Percentiles rank a stretch among this genome's conserved stretches.
Conservation (phyloP, 805 yeast genomes). For the Nakazawaea wyomingensis region DNA sequence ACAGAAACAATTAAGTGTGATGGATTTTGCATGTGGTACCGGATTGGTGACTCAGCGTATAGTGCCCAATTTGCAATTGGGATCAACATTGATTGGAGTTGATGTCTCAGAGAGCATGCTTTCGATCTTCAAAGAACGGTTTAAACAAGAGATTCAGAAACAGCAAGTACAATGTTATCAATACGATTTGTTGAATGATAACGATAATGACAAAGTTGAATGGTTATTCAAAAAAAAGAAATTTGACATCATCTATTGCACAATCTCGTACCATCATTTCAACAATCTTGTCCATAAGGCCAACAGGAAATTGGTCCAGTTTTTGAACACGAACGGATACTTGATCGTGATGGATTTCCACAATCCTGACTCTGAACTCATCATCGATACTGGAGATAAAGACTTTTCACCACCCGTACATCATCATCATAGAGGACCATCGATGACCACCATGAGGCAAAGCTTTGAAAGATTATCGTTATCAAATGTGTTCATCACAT, state of each 20-base stretch:
- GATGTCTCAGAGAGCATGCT: constrained; percentile 30
- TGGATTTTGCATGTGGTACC: constrained; percentile 42
- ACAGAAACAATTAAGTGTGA: constrained; percentile 15
- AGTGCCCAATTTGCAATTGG: constrained; percentile 23
- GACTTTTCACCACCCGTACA: too few species aligned
- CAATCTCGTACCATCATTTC: constrained; percentile 36
- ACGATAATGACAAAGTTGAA: constrained; percentile 12
- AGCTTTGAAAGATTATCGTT: neutral
- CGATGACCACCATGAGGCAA: neutral
- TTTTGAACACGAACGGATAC: constrained; percentile 30
- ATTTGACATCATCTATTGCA: constrained; percentile 31
- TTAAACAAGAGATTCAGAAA: constrained; percentile 10
- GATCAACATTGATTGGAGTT: constrained; percentile 27
- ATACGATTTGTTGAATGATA: constrained; percentile 17
- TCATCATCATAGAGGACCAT: neutral
- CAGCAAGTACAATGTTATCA: constrained; percentile 11
- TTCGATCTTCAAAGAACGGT: constrained; percentile 15
- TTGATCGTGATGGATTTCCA: constrained; percentile 34
- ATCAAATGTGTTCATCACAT: neutral
- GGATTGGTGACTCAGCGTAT: constrained; percentile 31
- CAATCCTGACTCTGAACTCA: constrained; percentile 22
- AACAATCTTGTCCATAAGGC: constrained; percentile 26
- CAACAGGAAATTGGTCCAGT: constrained; percentile 26
- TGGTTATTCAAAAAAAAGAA: too few species aligned
- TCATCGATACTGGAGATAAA: too few species aligned